Percentiles rank a stretch among this genome's conserved stretches.
These are phyloP conservation scores for Coemansia sp. DNA, from an alignment of 192 early-diverging fungal genomes.

Conservation along the genomic window DNA sequence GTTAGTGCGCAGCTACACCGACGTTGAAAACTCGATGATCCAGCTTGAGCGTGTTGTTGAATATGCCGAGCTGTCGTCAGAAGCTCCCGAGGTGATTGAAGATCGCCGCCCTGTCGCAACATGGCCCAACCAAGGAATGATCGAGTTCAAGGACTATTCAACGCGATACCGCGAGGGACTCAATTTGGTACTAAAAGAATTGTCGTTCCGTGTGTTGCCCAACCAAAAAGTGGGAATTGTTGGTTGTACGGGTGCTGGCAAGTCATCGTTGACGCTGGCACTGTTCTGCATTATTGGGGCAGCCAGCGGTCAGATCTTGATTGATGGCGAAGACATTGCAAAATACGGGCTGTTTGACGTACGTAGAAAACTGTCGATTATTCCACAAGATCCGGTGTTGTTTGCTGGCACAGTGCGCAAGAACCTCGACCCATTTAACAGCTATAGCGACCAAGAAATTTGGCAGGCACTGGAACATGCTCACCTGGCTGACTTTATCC, in stretches of 20 bases:
- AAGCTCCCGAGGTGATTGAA: constrained; percentile 39
- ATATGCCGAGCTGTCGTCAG: constrained; percentile 32
- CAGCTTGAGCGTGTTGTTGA: constrained; percentile 63
- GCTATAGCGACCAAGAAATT: constrained; percentile 57
- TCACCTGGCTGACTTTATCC: constrained; percentile 67
- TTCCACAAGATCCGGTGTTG: constrained; percentile 83
- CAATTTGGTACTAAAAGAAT: constrained; percentile 48
- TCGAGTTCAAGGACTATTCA: constrained; percentile 57
- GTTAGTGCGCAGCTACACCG: constrained; percentile 76
- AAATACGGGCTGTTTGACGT: constrained; percentile 71
- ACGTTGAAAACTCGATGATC: constrained; percentile 67
- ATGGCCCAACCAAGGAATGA: constrained; percentile 59
- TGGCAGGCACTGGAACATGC: constrained; percentile 72
- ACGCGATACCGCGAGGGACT: constrained; percentile 58
- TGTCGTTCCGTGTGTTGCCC: constrained; percentile 43
- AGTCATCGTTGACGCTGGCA: constrained; percentile 69
- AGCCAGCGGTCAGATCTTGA: constrained; percentile 61
- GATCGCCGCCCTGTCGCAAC: constrained; percentile 22
- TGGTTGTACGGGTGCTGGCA: constrained; percentile 77
- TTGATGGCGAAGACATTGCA: constrained; percentile 78
- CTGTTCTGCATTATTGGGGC: constrained; percentile 77
- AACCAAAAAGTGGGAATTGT: constrained; percentile 65
- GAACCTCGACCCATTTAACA: constrained; percentile 58
- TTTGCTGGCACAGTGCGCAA: constrained; percentile 67
- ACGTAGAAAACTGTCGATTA: constrained; percentile 68